phyloP scores from a whole-genome alignment of 139 green algal species.

The Picochlorum costavermella region DNA sequence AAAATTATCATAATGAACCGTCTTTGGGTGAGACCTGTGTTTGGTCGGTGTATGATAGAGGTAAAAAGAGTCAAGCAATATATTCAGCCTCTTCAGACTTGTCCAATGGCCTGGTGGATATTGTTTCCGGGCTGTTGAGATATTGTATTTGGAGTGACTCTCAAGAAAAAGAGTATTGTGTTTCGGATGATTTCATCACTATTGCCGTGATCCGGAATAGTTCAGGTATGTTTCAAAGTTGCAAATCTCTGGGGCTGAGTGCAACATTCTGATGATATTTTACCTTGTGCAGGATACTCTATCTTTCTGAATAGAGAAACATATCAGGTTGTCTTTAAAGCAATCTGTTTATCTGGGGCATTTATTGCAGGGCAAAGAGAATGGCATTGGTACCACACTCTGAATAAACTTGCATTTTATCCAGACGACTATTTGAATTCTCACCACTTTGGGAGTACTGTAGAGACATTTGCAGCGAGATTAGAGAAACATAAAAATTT shows the following conservation, averaged over 20 bases:
- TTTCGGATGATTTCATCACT: background rate
- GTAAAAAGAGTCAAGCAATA: no score
- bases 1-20: no score
- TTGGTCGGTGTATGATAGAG: no score
- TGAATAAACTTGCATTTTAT: constrained; percentile 27
- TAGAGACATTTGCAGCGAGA: background rate
- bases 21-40: no score
- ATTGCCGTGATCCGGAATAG: background rate
- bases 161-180: no score
- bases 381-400: constrained; percentile 44
- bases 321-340: constrained; percentile 38
- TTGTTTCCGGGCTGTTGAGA: no score
- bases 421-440: constrained; percentile 43
- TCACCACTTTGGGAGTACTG: constrained; percentile 16
- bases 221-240: constrained; percentile 27
- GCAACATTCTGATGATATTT: no score
- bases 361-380: constrained; percentile 41
- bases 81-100: no score
- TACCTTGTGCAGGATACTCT: constrained; percentile 35
- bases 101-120: no score
- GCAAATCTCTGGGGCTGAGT: constrained; percentile 1
- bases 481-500: constrained; percentile 2
- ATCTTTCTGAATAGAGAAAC: constrained; percentile 43
- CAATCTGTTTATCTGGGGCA: constrained; percentile 19
- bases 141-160: no score